Evolutionary conservation across 768 basidiomycete genomes (phyloP).

Genomic region (Hemileccinum rubropunctum): DNA sequence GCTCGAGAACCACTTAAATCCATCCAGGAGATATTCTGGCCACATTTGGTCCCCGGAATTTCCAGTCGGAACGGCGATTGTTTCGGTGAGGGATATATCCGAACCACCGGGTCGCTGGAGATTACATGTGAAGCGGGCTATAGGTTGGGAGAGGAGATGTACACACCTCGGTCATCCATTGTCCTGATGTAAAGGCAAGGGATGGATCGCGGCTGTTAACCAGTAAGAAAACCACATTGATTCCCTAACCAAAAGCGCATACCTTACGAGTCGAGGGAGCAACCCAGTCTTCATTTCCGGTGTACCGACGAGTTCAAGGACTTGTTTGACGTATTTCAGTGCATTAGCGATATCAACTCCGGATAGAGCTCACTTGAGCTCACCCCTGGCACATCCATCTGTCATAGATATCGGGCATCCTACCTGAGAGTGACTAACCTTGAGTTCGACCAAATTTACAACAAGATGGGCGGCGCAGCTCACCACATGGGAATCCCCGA

Average conservation of each 20-base stretch:
- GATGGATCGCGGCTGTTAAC: slow-evolving; percentile 55
- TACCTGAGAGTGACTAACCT: slow-evolving; percentile 36
- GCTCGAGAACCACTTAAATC: slow-evolving; percentile 84
- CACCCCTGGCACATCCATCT: slow-evolving; percentile 67
- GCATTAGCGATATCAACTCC: neutral
- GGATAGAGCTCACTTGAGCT: slow-evolving; percentile 27
- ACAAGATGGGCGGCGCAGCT: slow-evolving; percentile 7
- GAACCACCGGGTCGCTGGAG: slow-evolving; percentile 67
- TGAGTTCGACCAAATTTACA: neutral
- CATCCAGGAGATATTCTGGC: slow-evolving; percentile 55
- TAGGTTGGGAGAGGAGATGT: neutral
- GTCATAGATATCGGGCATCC: slow-evolving; percentile 80
- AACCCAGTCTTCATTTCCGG: slow-evolving; percentile 56
- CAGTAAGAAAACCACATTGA: neutral
- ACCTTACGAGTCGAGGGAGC: slow-evolving; percentile 62
- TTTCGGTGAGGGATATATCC: slow-evolving; percentile 74
- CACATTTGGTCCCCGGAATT: slow-evolving; percentile 39
- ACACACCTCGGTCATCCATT: slow-evolving; percentile 80
- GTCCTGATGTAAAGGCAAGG: slow-evolving; percentile 66
- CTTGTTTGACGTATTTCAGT: slow-evolving; percentile 23
- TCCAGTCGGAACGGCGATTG: slow-evolving; percentile 45
- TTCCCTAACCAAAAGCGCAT: neutral
- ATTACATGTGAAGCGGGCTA: neutral
- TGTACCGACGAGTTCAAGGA: slow-evolving; percentile 65
- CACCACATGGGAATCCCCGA: slow-evolving; percentile 64